Conservation (phyloP, 129 eudicot species). For the carrot (Daucus carota) region DH1_v3.0 NC_030383.2:45343501-45344000, state of each 20-base stretch:
- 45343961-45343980: slow-evolving; percentile 66
- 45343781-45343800: no score
- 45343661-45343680: background rate
- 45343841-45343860: background rate
- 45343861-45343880: background rate
- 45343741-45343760: slow-evolving; percentile 44
- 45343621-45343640: background rate
- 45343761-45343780: slow-evolving; percentile 70
- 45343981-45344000: slow-evolving; percentile 37
- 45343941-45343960: slow-evolving; percentile 74
- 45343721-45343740: slow-evolving; percentile 74
- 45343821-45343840: background rate
- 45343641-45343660: background rate
- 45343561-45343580: background rate
- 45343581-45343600: background rate
- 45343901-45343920: slow-evolving; percentile 69
- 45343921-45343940: slow-evolving; percentile 73
- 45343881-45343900: slow-evolving; percentile 65
- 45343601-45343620: slow-evolving; percentile 3
- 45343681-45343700: slow-evolving; percentile 26
- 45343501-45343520: no score
- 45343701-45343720: slow-evolving; percentile 73
- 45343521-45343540: background rate
- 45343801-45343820: background rate
- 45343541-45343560: background rate